These are phyloP conservation scores for Amanita polypyramis DNA, from an alignment of 768 basidiomycete species.

Conservation along the genomic window DNA sequence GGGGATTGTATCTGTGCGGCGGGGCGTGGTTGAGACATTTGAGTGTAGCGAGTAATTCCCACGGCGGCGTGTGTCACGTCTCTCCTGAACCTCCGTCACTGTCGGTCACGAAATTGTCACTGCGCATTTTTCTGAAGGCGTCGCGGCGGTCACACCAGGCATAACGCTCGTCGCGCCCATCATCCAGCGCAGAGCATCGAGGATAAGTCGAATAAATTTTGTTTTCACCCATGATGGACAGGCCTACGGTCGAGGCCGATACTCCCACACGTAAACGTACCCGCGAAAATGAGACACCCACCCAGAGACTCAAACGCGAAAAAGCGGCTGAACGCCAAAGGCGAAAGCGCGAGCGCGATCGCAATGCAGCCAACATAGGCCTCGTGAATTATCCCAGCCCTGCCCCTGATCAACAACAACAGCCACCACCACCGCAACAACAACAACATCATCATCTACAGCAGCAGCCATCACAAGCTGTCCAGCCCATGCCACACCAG, in stretches of 20 bases:
- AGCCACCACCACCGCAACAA: slow-evolving; percentile 13
- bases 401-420: slow-evolving; percentile 11
- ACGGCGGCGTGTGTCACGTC: slow-evolving; percentile 22
- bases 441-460: slow-evolving; percentile 11
- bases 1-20: slow-evolving; percentile 27
- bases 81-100: slow-evolving; percentile 32
- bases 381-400: slow-evolving; percentile 24
- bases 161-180: slow-evolving; percentile 21
- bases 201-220: slow-evolving; percentile 6
- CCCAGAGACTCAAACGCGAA: slow-evolving; percentile 68
- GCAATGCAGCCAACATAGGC: slow-evolving; percentile 28
- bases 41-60: slow-evolving; percentile 1
- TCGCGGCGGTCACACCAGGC: slow-evolving; percentile 34
- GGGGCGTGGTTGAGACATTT: slow-evolving; percentile 27
- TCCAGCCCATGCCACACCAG: slow-evolving; percentile 12
- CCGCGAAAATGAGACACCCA: slow-evolving; percentile 64
- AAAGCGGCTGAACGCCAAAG: slow-evolving; percentile 83
- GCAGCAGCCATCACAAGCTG: slow-evolving; percentile 9
- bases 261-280: slow-evolving; percentile 37
- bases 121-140: slow-evolving; percentile 22
- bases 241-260: slow-evolving; percentile 14
- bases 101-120: slow-evolving; percentile 40
- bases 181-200: slow-evolving; percentile 1
- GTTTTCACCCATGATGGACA: slow-evolving; percentile 13
- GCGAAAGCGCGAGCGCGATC: slow-evolving; percentile 67